Percentiles rank a stretch among this genome's conserved stretches.
Evolutionary conservation across 192 early-diverging fungal genomes (phyloP).

Genomic region (Rhizophagus prolifer): DNA sequence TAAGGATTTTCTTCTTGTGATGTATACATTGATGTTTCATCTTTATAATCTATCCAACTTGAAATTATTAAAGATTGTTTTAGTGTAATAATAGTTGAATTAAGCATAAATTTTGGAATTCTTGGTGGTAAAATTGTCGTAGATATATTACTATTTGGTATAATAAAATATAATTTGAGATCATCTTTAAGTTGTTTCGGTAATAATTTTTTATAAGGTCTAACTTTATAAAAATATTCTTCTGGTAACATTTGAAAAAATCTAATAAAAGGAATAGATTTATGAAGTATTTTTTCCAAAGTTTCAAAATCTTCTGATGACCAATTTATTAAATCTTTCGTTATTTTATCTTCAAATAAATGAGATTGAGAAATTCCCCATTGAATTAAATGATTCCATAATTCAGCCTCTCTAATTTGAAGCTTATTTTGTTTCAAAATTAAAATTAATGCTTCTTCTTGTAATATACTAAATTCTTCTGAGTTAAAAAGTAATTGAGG

Average conservation of each 20-base stretch:
- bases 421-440: conserved; percentile 6
- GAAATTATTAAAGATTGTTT: conserved; percentile 6
- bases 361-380: conserved; percentile 11
- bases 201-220: conserved; percentile 11
- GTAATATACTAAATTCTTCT: neutral
- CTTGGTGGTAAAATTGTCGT: neutral
- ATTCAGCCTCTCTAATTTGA: neutral
- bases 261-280: neutral
- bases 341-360: neutral
- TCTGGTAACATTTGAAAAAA: conserved; percentile 6
- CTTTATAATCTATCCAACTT: conserved; percentile 26
- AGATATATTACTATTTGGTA: neutral
- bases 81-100: neutral
- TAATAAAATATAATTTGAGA: neutral
- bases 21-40: neutral
- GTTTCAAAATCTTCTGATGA: conserved; percentile 9
- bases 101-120: conserved; percentile 1
- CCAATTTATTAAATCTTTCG: neutral
- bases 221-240: conserved; percentile 20
- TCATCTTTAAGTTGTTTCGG: conserved; percentile 6
- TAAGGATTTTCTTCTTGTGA: conserved; percentile 4
- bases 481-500: neutral
- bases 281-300: neutral
- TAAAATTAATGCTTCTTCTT: conserved; percentile 4
- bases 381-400: conserved; percentile 7